Percentiles rank a stretch among this genome's conserved stretches.
Evolutionary conservation across 1,139 yeast species (phyloP).

Genomic region (Martiniozyma asiatica): DNA sequence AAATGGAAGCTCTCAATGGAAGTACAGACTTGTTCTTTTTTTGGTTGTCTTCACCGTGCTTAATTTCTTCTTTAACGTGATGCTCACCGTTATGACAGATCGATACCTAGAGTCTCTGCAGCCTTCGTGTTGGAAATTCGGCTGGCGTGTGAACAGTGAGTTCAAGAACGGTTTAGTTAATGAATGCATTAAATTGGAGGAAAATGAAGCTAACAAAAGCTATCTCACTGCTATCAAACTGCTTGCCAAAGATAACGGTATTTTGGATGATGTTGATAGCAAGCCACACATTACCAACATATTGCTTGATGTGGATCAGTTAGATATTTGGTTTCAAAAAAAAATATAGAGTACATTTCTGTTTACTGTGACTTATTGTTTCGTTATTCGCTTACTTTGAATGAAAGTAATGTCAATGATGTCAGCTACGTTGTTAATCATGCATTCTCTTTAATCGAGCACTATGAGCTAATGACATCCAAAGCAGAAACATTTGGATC

Average conservation of each 20-base stretch:
- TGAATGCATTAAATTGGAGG: constrained; percentile 19
- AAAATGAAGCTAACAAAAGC: constrained; percentile 16
- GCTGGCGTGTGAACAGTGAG: constrained; percentile 18
- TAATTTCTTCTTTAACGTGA: constrained; percentile 21
- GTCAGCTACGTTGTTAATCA: constrained; percentile 10
- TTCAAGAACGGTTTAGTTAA: constrained; percentile 22
- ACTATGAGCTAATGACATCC: constrained; percentile 11
- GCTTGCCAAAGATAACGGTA: constrained; percentile 13
- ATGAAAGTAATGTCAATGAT: constrained; percentile 8
- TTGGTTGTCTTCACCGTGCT: constrained; percentile 19
- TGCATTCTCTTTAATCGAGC: constrained; percentile 14
- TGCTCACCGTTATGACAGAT: constrained; percentile 21
- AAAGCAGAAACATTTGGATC: constrained; percentile 13
- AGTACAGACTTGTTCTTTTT: constrained; percentile 19
- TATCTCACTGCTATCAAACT: constrained; percentile 16
- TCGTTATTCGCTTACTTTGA: constrained; percentile 21
- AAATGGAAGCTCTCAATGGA: constrained; percentile 18
- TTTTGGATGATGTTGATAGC: constrained; percentile 8
- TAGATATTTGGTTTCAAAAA: constrained; percentile 15
- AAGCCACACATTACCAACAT: constrained; percentile 6
- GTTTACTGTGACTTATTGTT: constrained; percentile 21
- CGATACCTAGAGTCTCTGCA: constrained; percentile 19
- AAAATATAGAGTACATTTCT: constrained; percentile 16
- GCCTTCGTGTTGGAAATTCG: constrained; percentile 18
- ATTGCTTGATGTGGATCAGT: constrained; percentile 11